phyloP scores from a whole-genome alignment of 495 filamentous ascomycete species.

The Lasiosphaeria ovina region DNA sequence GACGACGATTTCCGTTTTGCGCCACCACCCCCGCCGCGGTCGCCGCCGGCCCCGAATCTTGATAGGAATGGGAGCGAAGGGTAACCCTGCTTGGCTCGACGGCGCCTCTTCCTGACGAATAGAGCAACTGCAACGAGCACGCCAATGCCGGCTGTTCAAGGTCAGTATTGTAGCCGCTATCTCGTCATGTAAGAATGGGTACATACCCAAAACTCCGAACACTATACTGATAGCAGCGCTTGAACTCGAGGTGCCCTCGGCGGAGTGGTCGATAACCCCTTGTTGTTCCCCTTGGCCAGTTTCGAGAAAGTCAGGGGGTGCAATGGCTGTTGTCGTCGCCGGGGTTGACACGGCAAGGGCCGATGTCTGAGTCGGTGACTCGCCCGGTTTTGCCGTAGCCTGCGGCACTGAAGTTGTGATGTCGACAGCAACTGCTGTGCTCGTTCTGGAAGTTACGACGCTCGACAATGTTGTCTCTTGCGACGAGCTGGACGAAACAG shows the following conservation, averaged over 20 bases:
- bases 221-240: neutral
- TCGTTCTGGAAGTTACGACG: neutral
- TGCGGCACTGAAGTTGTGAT: neutral
- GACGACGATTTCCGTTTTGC: neutral
- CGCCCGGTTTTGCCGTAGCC: neutral
- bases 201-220: neutral
- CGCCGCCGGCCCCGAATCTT: neutral
- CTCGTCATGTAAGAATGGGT: neutral
- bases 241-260: neutral
- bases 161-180: conserved; percentile 2
- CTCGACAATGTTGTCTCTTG: neutral
- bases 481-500: neutral
- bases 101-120: conserved; percentile 20
- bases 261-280: neutral
- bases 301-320: neutral
- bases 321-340: neutral
- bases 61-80: neutral
- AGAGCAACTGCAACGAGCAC: conserved; percentile 16
- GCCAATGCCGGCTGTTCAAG: conserved; percentile 15
- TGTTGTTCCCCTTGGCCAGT: neutral
- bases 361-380: neutral
- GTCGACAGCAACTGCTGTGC: neutral
- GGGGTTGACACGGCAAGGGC: neutral
- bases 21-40: neutral
- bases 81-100: conserved; percentile 1